A percentile compares a stretch with the other conserved stretches of the same genome.
Evolutionary conservation across 2,329 filamentous ascomycete species (phyloP).

Genomic region (Nemania sp.): DNA sequence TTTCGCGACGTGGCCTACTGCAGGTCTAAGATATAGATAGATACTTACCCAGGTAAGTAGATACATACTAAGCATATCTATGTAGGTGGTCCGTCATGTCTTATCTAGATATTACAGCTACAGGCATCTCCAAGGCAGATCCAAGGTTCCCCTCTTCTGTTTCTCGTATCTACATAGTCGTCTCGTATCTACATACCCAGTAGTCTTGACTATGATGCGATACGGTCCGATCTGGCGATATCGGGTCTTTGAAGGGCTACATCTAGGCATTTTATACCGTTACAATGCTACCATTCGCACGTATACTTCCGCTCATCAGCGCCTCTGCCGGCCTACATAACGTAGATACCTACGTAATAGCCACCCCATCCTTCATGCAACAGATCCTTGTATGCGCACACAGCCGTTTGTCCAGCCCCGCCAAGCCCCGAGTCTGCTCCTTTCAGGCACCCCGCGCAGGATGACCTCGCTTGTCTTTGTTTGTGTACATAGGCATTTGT

Average conservation of each 20-base stretch:
- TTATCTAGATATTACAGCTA: constrained; percentile 7
- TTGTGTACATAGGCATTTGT: constrained; percentile 11
- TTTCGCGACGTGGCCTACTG: too few species aligned
- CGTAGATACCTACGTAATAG: constrained; percentile 16
- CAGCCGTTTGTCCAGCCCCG: neutral
- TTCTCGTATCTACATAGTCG: constrained; percentile 29
- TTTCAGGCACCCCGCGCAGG: neutral
- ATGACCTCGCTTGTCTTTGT: constrained; percentile 15
- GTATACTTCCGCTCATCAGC: neutral
- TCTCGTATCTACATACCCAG: neutral
- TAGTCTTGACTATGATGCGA: constrained; percentile 11
- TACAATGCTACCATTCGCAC: neutral
- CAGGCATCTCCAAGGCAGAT: neutral
- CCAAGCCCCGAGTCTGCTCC: neutral
- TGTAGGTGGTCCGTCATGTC: neutral
- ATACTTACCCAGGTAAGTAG: too few species aligned
- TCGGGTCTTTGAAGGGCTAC: constrained; percentile 11
- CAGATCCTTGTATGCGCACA: constrained; percentile 10
- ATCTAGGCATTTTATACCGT: neutral
- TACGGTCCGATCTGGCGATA: constrained; percentile 34
- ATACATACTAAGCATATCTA: too few species aligned
- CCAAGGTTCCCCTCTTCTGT: constrained; percentile 32
- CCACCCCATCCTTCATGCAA: constrained; percentile 9
- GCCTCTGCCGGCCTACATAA: constrained; percentile 6
- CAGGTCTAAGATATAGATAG: too few species aligned